Conservation (phyloP, 345 rosid species). For the Iberis pinnata region DNA sequence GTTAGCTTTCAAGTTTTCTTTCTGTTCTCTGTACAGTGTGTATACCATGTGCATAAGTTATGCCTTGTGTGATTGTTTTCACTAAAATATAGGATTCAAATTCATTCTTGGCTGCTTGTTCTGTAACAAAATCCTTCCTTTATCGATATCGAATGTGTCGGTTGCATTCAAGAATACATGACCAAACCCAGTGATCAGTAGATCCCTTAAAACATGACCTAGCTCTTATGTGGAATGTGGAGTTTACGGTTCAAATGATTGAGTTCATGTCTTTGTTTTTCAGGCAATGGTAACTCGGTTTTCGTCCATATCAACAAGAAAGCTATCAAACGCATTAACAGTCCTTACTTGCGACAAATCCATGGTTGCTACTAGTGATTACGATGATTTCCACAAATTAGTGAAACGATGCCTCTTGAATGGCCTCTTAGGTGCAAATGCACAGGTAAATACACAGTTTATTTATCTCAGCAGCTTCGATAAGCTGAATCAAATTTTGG, state of each 20-base stretch:
- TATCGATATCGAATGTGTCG: neutral
- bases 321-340: conserved; percentile 59
- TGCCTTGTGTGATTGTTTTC: no score
- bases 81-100: no score
- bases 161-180: conserved; percentile 5
- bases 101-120: neutral
- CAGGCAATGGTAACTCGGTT: conserved; percentile 87
- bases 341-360: conserved; percentile 59
- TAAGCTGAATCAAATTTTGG: neutral
- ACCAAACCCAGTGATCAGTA: neutral
- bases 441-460: conserved; percentile 51
- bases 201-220: neutral
- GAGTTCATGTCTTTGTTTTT: conserved; percentile 13
- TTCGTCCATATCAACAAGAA: conserved; percentile 69
- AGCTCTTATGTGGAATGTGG: neutral
- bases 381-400: conserved; percentile 62
- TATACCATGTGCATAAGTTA: no score
- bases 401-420: conserved; percentile 50
- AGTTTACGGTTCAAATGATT: neutral
- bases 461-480: neutral
- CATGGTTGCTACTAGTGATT: conserved; percentile 91
- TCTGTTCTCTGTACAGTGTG: no score
- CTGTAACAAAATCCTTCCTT: neutral
- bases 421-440: conserved; percentile 52
- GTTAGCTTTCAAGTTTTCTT: conserved; percentile 28